phyloP scores from a whole-genome alignment of 768 basidiomycete genomes.

The Trametes cingulata region DNA sequence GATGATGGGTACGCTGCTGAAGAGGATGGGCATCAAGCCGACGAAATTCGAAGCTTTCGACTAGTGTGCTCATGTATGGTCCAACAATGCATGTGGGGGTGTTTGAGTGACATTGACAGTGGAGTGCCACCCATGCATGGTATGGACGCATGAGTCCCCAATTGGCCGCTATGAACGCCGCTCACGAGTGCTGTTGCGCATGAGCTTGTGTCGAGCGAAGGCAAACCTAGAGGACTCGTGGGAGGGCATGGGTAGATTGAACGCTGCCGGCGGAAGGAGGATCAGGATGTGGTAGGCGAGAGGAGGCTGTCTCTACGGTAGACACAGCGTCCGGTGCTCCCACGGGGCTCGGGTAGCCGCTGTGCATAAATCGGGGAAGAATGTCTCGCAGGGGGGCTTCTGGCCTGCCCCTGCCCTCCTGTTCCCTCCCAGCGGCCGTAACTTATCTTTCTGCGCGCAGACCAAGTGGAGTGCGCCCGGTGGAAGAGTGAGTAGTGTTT shows the following conservation, averaged over 20 bases:
- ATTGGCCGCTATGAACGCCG: not conserved
- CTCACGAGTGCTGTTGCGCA: not conserved
- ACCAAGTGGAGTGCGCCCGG: not conserved
- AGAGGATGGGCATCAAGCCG: conserved; percentile 45
- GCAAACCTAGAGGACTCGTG: not conserved
- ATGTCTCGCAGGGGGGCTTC: not conserved
- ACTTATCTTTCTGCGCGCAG: not conserved
- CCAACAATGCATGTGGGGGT: not conserved
- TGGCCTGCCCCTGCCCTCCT: not conserved
- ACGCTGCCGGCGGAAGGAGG: not conserved
- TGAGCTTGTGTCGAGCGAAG: not conserved
- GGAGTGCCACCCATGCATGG: not conserved
- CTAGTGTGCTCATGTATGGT: conserved; percentile 23
- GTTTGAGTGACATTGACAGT: conserved; percentile 6
- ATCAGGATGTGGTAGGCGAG: not conserved
- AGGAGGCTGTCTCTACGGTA: not conserved
- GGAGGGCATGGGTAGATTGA: not conserved
- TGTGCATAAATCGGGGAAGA: not conserved
- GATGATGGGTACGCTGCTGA: conserved; percentile 46
- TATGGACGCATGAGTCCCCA: not conserved
- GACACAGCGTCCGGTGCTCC: not conserved
- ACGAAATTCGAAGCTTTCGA: conserved; percentile 55
- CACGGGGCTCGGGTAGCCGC: conserved; percentile 8
- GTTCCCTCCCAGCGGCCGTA: not conserved
- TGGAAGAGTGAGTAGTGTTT: not conserved